phyloP scores from a whole-genome alignment of 495 filamentous ascomycete genomes.

The Pseudevernia furfuracea region DNA sequence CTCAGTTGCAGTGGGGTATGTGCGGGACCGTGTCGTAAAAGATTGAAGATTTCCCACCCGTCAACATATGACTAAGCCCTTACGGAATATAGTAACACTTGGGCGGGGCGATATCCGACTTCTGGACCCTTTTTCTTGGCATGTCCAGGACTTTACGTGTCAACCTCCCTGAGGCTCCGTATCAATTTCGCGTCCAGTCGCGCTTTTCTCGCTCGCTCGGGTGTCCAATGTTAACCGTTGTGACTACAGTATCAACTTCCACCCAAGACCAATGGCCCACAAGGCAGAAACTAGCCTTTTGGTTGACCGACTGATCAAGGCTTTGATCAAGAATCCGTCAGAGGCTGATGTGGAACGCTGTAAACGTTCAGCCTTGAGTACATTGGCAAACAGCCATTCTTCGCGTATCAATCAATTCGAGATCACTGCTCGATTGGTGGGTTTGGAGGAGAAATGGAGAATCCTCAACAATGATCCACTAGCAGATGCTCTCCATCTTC shows the following conservation, averaged over 20 bases:
- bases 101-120: no score
- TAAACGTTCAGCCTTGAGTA: constrained; percentile 43
- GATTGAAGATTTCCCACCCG: no score
- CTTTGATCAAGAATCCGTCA: constrained; percentile 30
- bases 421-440: constrained; percentile 61
- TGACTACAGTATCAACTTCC: no score
- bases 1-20: neutral
- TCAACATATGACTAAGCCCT: neutral
- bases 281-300: constrained; percentile 34
- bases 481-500: constrained; percentile 62
- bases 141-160: no score
- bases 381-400: constrained; percentile 53
- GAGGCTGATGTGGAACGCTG: constrained; percentile 27
- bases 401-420: constrained; percentile 84
- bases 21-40: neutral
- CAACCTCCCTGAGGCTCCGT: no score
- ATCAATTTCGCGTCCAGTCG: neutral
- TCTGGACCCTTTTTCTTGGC: no score
- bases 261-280: constrained; percentile 38
- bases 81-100: no score
- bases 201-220: neutral
- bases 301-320: constrained; percentile 36
- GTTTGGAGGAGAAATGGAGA: constrained; percentile 81
- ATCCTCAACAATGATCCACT: constrained; percentile 70
- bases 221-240: neutral